Conservation (phyloP, 2,329 filamentous ascomycete species). For the Aspergillus intermedius region DNA sequence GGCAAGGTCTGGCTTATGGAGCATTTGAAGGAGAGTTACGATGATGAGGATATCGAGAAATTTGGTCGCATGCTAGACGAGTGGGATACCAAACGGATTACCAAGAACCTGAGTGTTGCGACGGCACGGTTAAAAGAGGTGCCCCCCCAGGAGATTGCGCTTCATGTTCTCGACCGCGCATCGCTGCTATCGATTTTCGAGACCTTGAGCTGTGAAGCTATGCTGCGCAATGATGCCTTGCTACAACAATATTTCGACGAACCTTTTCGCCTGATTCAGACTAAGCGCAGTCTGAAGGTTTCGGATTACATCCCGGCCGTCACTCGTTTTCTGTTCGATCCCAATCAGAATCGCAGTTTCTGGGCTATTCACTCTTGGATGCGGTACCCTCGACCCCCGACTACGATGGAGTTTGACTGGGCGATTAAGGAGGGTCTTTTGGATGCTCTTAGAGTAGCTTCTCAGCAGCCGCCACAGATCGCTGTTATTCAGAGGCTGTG, state of each 20-base stretch:
- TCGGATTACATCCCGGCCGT: conserved; percentile 72
- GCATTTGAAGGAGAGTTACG: conserved; percentile 52
- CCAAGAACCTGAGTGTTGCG: conserved; percentile 53
- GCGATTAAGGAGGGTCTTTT: conserved; percentile 69
- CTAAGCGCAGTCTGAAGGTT: conserved; percentile 70
- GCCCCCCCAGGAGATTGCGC: conserved; percentile 45
- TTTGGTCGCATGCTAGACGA: conserved; percentile 54
- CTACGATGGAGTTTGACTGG: conserved; percentile 75
- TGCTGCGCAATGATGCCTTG: conserved; percentile 55
- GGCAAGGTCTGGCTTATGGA: conserved; percentile 58
- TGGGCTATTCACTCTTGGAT: conserved; percentile 67
- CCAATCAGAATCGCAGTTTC: conserved; percentile 54
- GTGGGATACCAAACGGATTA: conserved; percentile 58
- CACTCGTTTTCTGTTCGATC: conserved; percentile 75
- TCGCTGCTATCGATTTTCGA: conserved; percentile 81
- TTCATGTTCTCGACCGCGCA: conserved; percentile 47
- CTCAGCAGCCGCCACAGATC: conserved; percentile 47
- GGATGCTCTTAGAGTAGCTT: conserved; percentile 58
- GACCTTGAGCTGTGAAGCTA: conserved; percentile 74
- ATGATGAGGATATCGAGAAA: conserved; percentile 41
- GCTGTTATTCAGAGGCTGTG: conserved; percentile 66
- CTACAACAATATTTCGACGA: conserved; percentile 63
- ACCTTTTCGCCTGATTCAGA: conserved; percentile 74
- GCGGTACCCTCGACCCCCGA: conserved; percentile 58
- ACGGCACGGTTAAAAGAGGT: conserved; percentile 47